Base-by-base conservation (phyloP, 306 rosid genomes). In the Cicer yamashitae region DNA sequence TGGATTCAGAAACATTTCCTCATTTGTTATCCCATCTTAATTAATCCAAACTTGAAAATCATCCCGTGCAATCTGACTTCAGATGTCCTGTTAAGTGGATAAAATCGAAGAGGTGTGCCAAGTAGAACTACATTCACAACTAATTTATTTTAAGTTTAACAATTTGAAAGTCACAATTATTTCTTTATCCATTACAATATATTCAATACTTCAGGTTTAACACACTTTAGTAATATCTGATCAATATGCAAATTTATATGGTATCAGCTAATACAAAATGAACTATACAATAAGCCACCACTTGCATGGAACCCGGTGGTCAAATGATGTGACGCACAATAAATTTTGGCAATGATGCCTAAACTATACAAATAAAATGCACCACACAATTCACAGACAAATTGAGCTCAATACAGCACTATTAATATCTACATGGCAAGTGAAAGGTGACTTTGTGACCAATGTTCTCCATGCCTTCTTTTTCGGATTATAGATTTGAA, bases 401-500 rank as follows among this genome's bases (percentile, higher is more conserved):
- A 94, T 83, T 64, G 91, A 82, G 86, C 97, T 86, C 81, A 92
- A 65, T 30, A 88, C 93, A 40, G 91, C 84, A 47, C 77, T 80
- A 59, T 77, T 85, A 18, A 91, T 86, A 84, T 94, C 91, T 68
- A 86, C 30, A 43, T 67, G 74, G 74, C 65, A 44, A 12, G 72
- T 61, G 88, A 91, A 89, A 14, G 97, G 98, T 2, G 90, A 88
- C 71, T 87, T 86, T 6, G 93, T 80, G 37, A 73, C 43, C 12
- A 90, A 74, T 18, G 84, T 74, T 87, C 97, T 90, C 97, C 97
- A 91, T 0, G 82, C 53, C 89, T 84, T 94, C 91, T 74, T 83
- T 85, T 78, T 76, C 3, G 96, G 96, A 77, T 89, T 77, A 79
- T 94, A 94, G 74, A 94, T 90, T 81, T 89, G 98, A 76, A 91